Base-by-base conservation (phyloP, 1,284 basidiomycete species). In the Cutaneotrichosporon mucoides region DNA sequence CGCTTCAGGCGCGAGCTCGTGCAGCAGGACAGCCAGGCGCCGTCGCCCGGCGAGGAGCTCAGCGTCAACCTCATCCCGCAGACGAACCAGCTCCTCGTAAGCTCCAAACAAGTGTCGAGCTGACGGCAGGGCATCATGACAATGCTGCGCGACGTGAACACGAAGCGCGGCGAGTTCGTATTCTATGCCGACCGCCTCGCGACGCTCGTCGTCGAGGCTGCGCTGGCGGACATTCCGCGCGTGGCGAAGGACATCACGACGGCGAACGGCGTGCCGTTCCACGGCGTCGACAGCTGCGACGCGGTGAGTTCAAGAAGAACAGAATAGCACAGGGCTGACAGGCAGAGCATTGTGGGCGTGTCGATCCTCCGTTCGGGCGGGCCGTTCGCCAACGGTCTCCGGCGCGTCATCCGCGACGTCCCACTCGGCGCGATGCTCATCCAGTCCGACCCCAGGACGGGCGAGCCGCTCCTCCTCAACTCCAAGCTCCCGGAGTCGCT, bases 401-500 rank as follows among this genome's bases (percentile, higher is more conserved):
- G 87, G 41, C 82, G 93, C 34, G 92, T 95, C 5, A 85, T 97
- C 56, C 87, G 89, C 48, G 88, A 96, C 68, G 88, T 91, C 2
- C 85, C 88, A 0, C 83, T 97, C 16, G 95, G 95, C 36, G 90
- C 90, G 6, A 81, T 98, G 47, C 83, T 98, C 40, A 91, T 99
- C 55, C 91, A 98, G 76, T 90, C 90, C 0, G 90, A 95, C 66
- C 84, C 84, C 4, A 82, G 81, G 63, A 88, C 89, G 2, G 92
- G 91, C 42, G 95, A 98, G 73, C 93, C 94, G 0, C 79, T 96
- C 6, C 82, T 98, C 37, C 84, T 97, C 60, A 88, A 93, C 67
- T 83, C 85, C 53, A 85, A 85, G 79, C 83, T 98, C 12, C 95
- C 95, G 0, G 73, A 81, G 2, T 86, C 81, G 68, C 76, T 96